phyloP scores from a whole-genome alignment of 2,329 filamentous ascomycete genomes.

The Cephalotrichum gorgonifer region DNA sequence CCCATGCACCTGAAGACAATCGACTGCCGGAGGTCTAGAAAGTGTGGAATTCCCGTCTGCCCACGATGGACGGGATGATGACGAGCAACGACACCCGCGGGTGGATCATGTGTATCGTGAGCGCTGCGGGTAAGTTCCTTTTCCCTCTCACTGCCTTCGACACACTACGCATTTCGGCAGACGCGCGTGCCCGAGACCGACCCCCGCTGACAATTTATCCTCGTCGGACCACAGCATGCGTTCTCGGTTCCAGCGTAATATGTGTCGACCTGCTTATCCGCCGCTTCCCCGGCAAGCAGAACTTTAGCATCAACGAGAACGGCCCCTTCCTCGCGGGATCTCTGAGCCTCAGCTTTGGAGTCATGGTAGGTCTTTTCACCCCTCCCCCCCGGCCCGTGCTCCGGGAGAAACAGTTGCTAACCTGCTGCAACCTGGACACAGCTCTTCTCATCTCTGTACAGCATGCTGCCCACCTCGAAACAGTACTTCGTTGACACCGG shows the following conservation, averaged over 20 bases:
- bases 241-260: conserved; percentile 73
- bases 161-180: too few relatives aligned
- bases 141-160: background rate
- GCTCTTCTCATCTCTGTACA: conserved; percentile 87
- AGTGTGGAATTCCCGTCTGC: background rate
- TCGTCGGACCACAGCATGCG: conserved; percentile 38
- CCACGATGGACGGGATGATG: background rate
- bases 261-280: conserved; percentile 74
- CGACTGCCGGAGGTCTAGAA: background rate
- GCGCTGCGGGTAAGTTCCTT: conserved; percentile 52
- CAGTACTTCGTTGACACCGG: conserved; percentile 63
- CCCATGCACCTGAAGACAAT: background rate
- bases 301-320: conserved; percentile 84
- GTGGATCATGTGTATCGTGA: conserved; percentile 87
- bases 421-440: conserved; percentile 23
- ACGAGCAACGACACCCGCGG: conserved; percentile 71
- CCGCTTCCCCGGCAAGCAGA: conserved; percentile 58
- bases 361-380: conserved; percentile 59
- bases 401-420: background rate
- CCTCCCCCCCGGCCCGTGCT: conserved; percentile 5
- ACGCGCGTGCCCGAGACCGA: too few relatives aligned
- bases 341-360: conserved; percentile 85
- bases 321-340: conserved; percentile 81
- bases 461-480: conserved; percentile 83
- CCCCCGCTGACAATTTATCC: background rate